phyloP scores from a whole-genome alignment of 1,139 yeast genomes.

The Sugiyamaella novakii region DNA sequence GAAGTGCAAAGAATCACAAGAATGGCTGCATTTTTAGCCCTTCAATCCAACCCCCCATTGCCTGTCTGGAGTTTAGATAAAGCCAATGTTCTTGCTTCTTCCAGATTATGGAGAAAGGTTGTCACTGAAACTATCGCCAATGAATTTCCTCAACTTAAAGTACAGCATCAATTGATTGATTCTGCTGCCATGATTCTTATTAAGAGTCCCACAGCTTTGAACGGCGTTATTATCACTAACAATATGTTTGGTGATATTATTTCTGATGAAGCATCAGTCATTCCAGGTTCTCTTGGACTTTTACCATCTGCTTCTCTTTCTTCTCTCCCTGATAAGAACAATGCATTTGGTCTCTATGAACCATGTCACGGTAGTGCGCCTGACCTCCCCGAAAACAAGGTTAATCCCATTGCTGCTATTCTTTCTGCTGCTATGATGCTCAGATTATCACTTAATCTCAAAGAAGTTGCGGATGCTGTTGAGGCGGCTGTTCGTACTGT shows the following conservation, averaged over 20 bases:
- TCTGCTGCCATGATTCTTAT: slow-evolving; percentile 98
- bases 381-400: slow-evolving; percentile 82
- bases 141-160: slow-evolving; percentile 84
- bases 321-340: slow-evolving; percentile 89
- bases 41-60: slow-evolving; percentile 88
- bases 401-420: slow-evolving; percentile 93
- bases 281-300: slow-evolving; percentile 95
- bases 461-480: slow-evolving; percentile 82
- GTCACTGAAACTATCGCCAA: slow-evolving; percentile 79
- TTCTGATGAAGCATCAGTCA: slow-evolving; percentile 95
- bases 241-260: slow-evolving; percentile 99
- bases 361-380: slow-evolving; percentile 99
- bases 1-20: slow-evolving; percentile 95
- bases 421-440: slow-evolving; percentile 92
- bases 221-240: slow-evolving; percentile 88
- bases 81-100: slow-evolving; percentile 95
- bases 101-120: slow-evolving; percentile 93
- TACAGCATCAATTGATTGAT: slow-evolving; percentile 94
- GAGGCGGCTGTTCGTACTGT: slow-evolving; percentile 87
- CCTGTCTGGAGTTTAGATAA: slow-evolving; percentile 96
- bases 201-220: slow-evolving; percentile 83
- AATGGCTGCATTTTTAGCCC: slow-evolving; percentile 97
- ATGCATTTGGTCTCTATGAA: slow-evolving; percentile 93
- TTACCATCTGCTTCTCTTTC: slow-evolving; percentile 96
- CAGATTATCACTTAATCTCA: slow-evolving; percentile 78